Evolutionary conservation across 352 stramenopile species (phyloP).

Genomic region (Globisporangium heterothallicum): DNA sequence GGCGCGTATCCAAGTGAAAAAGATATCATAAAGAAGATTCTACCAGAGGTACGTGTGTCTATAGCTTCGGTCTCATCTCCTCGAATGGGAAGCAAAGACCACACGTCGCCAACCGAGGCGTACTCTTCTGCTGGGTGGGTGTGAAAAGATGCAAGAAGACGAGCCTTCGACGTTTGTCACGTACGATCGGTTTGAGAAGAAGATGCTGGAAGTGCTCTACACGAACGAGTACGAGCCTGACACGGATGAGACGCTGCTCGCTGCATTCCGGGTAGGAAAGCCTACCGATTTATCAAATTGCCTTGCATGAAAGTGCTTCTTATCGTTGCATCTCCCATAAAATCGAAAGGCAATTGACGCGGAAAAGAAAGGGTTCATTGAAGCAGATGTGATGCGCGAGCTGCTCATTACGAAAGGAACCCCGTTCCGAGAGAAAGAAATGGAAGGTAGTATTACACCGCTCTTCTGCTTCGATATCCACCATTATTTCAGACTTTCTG

Average conservation of each 20-base stretch:
- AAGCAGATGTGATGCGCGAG: constrained; percentile 86
- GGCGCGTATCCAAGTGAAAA: constrained; percentile 88
- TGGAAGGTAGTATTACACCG: no score
- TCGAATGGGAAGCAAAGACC: no score
- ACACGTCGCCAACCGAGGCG: no score
- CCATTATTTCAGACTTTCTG: neutral
- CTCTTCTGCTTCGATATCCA: no score
- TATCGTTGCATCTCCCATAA: neutral
- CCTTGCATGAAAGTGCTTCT: no score
- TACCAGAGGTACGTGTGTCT: constrained; percentile 81
- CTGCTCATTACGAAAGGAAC: constrained; percentile 86
- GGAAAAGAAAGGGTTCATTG: constrained; percentile 86
- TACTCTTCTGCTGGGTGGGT: neutral
- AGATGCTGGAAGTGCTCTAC: constrained; percentile 90
- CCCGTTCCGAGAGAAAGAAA: constrained; percentile 88
- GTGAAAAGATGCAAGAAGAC: constrained; percentile 87
- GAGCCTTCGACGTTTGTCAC: constrained; percentile 87
- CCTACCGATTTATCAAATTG: no score
- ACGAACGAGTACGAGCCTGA: constrained; percentile 87
- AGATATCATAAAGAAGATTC: constrained; percentile 89
- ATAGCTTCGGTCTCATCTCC: no score
- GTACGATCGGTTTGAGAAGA: constrained; percentile 90
- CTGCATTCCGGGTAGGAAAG: constrained; percentile 48
- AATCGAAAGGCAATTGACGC: constrained; percentile 46
- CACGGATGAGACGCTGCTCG: constrained; percentile 82